Percentiles rank a stretch among this genome's conserved stretches.
Evolutionary conservation across 1,284 basidiomycete species (phyloP).

Genomic region (Rhizoctonia solani): DNA sequence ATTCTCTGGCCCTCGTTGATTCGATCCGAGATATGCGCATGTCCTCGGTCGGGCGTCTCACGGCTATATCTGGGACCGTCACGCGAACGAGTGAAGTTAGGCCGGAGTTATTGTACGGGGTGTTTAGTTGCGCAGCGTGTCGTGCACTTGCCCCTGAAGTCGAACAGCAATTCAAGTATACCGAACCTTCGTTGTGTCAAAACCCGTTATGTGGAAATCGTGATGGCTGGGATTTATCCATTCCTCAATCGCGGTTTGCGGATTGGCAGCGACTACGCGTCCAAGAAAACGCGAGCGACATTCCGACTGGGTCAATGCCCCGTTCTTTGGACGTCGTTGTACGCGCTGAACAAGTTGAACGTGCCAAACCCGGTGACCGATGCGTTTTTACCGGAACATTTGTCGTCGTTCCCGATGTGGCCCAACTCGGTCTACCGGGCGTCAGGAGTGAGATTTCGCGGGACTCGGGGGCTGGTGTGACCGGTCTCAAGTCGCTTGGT

Average conservation of each 20-base stretch:
- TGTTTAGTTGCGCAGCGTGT: conserved; percentile 91
- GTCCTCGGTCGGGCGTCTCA: conserved; percentile 89
- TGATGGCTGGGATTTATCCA: conserved; percentile 89
- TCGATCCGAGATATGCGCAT: conserved; percentile 96
- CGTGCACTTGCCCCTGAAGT: conserved; percentile 88
- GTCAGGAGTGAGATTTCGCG: conserved; percentile 93
- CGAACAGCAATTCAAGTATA: conserved; percentile 99
- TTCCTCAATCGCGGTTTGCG: conserved; percentile 95
- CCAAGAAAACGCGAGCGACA: conserved; percentile 98
- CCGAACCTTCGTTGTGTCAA: conserved; percentile 94
- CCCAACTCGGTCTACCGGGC: conserved; percentile 92
- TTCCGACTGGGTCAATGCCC: conserved; percentile 99
- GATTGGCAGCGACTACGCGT: conserved; percentile 99
- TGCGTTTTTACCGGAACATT: conserved; percentile 98
- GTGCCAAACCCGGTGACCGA: conserved; percentile 98
- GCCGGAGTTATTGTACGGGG: conserved; percentile 92
- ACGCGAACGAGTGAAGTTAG: conserved; percentile 97
- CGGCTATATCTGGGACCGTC: conserved; percentile 95
- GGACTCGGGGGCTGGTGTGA: conserved; percentile 86
- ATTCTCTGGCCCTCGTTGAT: conserved; percentile 90
- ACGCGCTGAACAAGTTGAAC: conserved; percentile 92
- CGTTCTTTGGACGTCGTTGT: conserved; percentile 94
- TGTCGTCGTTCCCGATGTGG: conserved; percentile 98
- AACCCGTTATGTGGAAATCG: conserved; percentile 94
- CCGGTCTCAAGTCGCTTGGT: conserved; percentile 91